Evolutionary conservation across 768 basidiomycete species (phyloP), one percentile per base, ranked within the genome.

Genomic region (Mycena alexandri): DNA sequence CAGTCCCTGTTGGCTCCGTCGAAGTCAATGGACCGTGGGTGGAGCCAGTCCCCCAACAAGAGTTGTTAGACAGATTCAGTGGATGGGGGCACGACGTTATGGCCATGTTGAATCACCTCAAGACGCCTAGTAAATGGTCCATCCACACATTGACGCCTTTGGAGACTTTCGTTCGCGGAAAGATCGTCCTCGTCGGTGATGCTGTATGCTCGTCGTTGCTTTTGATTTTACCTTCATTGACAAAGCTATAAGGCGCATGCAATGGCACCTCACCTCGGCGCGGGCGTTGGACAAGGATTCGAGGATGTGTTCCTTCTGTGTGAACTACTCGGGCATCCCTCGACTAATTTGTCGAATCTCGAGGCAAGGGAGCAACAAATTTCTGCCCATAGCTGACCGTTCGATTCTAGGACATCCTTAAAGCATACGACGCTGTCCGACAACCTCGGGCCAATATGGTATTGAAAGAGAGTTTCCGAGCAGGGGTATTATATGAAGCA

Each of bases 251-350:
- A 85, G 84, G 88, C 88, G 13, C 88, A 89, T 71, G 86, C 78
- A 0, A 89, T 89, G 87, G 72, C 83, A 36, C 87, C 89, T 1
- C 87, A 89, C 73, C 76, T 89, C 17, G 87, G 87, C 4, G 82
- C 86, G 0, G 88, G 88, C 2, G 86, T 85, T 6, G 85, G 87
- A 14, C 88, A 89, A 75, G 88, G 86, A 1, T 80, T 89, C 33
- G 88, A 89, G 71, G 88, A 89, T 67, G 83, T 82, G 0, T 81
- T 82, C 47, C 73, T 84, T 6, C 75, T 89, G 4, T 81, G 79
- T 43, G 77, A 79, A 12, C 75, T 89, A 19, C 81, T 89, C n/a
- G 71, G 72, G 5, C 82, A 84, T 66, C 80, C 84, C 3, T 71
- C 78, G 55, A 82, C 83, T 2, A 80, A 74, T 9, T 51, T 69